These are phyloP conservation scores for Fusarium bulbicola DNA, from an alignment of 2,329 filamentous ascomycete species.

Conservation along the genomic window DNA sequence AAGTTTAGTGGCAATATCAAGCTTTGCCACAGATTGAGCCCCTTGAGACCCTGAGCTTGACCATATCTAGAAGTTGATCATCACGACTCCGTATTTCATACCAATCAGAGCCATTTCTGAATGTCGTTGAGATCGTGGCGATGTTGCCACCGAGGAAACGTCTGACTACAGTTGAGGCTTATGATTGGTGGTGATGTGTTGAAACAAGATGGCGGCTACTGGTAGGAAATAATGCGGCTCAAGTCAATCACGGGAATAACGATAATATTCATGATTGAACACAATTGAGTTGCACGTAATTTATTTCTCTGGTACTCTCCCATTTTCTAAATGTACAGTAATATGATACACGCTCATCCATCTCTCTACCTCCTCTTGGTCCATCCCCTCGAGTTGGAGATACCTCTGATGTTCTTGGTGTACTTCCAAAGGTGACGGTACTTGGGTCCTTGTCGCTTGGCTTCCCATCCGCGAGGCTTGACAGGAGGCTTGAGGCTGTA, in stretches of 20 bases:
- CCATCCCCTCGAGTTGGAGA: constrained; percentile 55
- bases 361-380: constrained; percentile 50
- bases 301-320: constrained; percentile 24
- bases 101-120: background rate
- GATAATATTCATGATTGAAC: background rate
- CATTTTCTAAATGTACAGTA: constrained; percentile 43
- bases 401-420: constrained; percentile 64
- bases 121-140: background rate
- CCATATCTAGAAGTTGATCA: background rate
- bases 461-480: constrained; percentile 72
- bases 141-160: background rate
- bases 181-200: background rate
- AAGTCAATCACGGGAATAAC: background rate
- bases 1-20: background rate
- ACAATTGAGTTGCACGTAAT: background rate
- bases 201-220: background rate
- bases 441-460: constrained; percentile 71
- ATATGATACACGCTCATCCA: constrained; percentile 37
- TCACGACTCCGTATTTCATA: background rate
- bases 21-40: background rate
- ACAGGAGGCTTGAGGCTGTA: constrained; percentile 71
- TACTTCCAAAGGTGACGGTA: constrained; percentile 73
- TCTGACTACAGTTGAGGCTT: background rate
- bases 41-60: too few relatives aligned
- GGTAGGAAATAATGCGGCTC: background rate